Evolutionary conservation across 192 early-diverging fungal genomes (phyloP), one percentile per base, ranked within the genome.

Genomic region (Gamsiella multidivaricata): DNA sequence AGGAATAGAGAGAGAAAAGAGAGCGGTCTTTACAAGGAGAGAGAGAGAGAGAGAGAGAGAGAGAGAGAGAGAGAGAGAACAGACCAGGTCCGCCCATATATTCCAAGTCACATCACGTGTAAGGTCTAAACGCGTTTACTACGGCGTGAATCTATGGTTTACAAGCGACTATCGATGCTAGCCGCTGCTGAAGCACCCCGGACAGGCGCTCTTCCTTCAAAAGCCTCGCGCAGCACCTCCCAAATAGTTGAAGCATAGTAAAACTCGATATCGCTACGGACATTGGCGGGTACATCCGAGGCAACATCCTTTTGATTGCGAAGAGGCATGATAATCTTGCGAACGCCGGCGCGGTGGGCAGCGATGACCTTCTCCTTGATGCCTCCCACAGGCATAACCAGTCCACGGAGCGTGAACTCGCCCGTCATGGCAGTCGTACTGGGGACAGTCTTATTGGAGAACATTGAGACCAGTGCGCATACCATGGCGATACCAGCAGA

Each of bases 351-450:
- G 7, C 91, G 84, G 65, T 96, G 92, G 0, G 93, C 94, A 1
- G 93, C 91, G 22, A 96, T 85, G 0, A 93, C 86, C 70, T 96
- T 96, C 67, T 96, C 94, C 72, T 93, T 94, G 62, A 96, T 90
- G 22, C 94, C 94, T 1, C 94, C 94, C 3, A 96, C 92, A 29
- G 92, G 91, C 36, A 94, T 80, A 0, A 96, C 92, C 42, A 91
- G 84, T 9, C 94, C 94, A 17, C 91, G 87, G 9, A 95, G 80
- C 0, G 94, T 93, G 36, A 96, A 86, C 76, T 96, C 94, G 42
- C 94, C 94, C 2, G 94, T 96, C 94, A 94, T 96, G 25, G 89
- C 90, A 15, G 85, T 83, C 20, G 81, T 86, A 15, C 80, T 68
- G 22, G 79, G 83, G 0, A 94, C 89, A 29, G 76, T 74, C 33